Evolutionary conservation across 78 protist genomes (phyloP), one percentile per base, ranked within the genome.

Genomic region (Dictyostelium discoideum): DNA sequence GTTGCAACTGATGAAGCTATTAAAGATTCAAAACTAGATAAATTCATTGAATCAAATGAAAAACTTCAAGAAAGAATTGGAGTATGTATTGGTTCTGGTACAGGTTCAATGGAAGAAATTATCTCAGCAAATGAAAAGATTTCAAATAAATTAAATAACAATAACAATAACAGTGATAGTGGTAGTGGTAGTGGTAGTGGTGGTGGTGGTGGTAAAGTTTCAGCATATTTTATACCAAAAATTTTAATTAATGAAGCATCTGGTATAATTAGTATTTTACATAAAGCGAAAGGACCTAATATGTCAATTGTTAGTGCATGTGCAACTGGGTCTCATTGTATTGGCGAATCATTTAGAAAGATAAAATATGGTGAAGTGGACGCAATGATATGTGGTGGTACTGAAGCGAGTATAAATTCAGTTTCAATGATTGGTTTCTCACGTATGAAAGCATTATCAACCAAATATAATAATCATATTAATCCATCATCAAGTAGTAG

Each of bases 301-400:
- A 97, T 97, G 65, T 67, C 98, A 39, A 85, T 73, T 39, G 85
- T 94, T 20, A 97, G 99, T 4, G 99, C 99, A 32, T 99, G 99
- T 76, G 99, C 99, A 3, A 98, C 99, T 0, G 99, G 99, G 0
- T 99, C 99, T 3, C 99, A 98, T 65, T 22, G 97, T 20, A 97
- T 99, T 80, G 99, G 98, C 4, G 99, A 98, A 54, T 92, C 96
- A n/a, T 85, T 48, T 46, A 90, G 97, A 42, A 80, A 97, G 85
- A 94, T 98, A 46, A 42, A 24, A 48, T 29, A 79, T 67, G 99
- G 98, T 46, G 97, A 97, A 37, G 98, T 98, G 0, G 98, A 98
- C 48, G 96, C 98, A 50, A 96, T 98, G 98, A 78, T 98, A 1
- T 96, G 98, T 20, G 99, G 99, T 16, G 99, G 99, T 0, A 63